These are phyloP conservation scores for Onygena corvina DNA, from an alignment of 2,329 filamentous ascomycete species.

Conservation along the genomic window DNA sequence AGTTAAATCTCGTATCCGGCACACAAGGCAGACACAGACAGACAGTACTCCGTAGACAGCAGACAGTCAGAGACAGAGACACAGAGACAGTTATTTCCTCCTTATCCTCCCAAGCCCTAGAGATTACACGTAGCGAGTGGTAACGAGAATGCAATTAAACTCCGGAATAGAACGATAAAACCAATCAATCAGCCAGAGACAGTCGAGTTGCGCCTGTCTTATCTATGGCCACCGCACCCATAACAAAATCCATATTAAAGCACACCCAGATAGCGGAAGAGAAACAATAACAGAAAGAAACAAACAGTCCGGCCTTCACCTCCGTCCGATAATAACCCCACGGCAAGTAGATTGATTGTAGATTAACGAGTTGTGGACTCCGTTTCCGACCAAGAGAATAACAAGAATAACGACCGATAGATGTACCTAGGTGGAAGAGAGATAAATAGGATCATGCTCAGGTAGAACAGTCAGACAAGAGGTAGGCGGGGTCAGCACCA, in stretches of 20 bases:
- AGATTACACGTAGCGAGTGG: neutral
- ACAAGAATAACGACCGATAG: conserved; percentile 1
- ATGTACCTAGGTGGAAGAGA: neutral
- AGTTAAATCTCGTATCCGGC: too few relatives aligned
- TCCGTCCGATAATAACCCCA: conserved; percentile 5
- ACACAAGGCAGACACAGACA: too few relatives aligned
- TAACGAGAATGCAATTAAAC: neutral
- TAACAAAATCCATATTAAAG: neutral
- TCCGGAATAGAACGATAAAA: conserved; percentile 2
- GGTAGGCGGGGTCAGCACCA: conserved; percentile 56
- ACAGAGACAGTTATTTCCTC: too few relatives aligned
- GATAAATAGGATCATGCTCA: neutral
- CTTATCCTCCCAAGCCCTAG: neutral
- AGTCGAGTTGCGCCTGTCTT: conserved; percentile 8
- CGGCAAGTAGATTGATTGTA: neutral
- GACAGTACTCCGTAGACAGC: too few relatives aligned
- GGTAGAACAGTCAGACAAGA: neutral
- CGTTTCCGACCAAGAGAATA: neutral
- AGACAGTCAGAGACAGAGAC: too few relatives aligned
- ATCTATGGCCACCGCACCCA: conserved; percentile 8
- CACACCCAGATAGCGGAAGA: conserved; percentile 2
- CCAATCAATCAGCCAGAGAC: conserved; percentile 2
- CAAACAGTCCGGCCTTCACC: conserved; percentile 6
- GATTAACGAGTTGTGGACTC: conserved; percentile 1
- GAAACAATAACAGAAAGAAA: neutral